A percentile compares a stretch with the other conserved stretches of the same genome.
Evolutionary conservation across 2,329 filamentous ascomycete species (phyloP).

Genomic region (Helotiales sp.): DNA sequence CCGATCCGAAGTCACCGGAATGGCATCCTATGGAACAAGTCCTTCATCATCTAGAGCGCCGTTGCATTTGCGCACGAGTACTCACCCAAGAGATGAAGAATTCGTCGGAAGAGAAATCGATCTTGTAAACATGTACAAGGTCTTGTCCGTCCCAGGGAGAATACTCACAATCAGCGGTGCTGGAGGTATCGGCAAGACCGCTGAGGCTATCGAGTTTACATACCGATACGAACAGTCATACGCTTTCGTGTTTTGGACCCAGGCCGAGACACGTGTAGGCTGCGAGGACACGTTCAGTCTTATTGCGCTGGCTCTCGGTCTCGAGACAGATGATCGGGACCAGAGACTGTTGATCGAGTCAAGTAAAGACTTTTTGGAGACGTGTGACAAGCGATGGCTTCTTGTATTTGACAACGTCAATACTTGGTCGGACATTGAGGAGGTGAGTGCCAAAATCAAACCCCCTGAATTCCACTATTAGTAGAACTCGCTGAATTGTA

Average conservation of each 20-base stretch:
- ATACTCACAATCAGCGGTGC: conserved; percentile 21
- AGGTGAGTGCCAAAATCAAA: not conserved
- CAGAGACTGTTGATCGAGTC: conserved; percentile 9
- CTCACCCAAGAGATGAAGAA: conserved; percentile 14
- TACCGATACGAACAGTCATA: conserved; percentile 17
- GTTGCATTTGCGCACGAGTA: not conserved
- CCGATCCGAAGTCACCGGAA: not conserved
- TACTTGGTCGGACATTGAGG: conserved; percentile 19
- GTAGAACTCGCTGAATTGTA: no score
- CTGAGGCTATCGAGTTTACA: conserved; percentile 28
- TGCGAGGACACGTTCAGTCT: conserved; percentile 19
- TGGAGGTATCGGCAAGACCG: conserved; percentile 28
- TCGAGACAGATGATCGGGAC: conserved; percentile 14
- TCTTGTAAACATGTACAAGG: conserved; percentile 21
- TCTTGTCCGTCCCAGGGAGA: conserved; percentile 10
- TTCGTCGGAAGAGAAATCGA: conserved; percentile 21
- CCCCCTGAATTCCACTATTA: no score
- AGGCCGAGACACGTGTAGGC: conserved; percentile 28
- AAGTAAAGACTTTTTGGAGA: conserved; percentile 20
- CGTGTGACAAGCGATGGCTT: conserved; percentile 18
- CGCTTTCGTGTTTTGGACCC: conserved; percentile 31
- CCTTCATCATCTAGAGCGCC: not conserved
- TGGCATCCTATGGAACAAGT: not conserved
- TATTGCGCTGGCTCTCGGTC: conserved; percentile 13
- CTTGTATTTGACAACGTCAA: conserved; percentile 26